Evolutionary conservation across 2,329 filamentous ascomycete species (phyloP), one percentile per base, ranked within the genome.

Genomic region (Eutypa lata): DNA sequence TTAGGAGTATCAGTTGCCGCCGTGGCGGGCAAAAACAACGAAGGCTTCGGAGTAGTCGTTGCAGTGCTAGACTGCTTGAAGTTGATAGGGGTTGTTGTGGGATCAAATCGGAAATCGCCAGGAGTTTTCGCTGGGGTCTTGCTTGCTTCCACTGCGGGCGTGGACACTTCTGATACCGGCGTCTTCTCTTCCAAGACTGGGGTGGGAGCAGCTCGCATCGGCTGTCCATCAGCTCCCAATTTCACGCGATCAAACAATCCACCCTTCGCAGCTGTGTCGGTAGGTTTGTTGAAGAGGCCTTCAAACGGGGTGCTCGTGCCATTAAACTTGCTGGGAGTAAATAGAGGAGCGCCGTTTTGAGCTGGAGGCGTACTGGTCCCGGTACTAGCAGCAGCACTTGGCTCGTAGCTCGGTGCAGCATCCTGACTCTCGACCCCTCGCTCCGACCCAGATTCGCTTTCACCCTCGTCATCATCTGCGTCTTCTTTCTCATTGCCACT

Each of bases 391-490:
- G 71, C 71, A 50, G 68, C 71, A 51, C 71, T 76, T 10, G 71
- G 71, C 52, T 75, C 75, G 35, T 77, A 72, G 50, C 72, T 75
- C 55, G 75, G 70, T 19, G 66, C 72, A 24, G 67, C 70, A 51
- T 74, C 73, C 52, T 76, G 74, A 40, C 71, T 72, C 19, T 73
- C 76, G 3, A 67, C 64, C 49, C 73, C 69, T 16, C 75, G 65
- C 28, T 78, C 75, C 2, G 73, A 73, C 19, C 75, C 75, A 18
- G 73, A 68, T 52, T 76, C 75, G 55, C 71, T 75, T 18, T 74
- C 74, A 16, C 79, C 76, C 48, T 78, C 78, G n/a, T 74, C 74
- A 16, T 80, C 76, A 13, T 73, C 74, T 18, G 68, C 72, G 54
- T 76, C 70, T 3, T 65, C 74, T 40, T 74, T 70, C 53, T 75